Base-by-base conservation (phyloP, 1,284 basidiomycete species). In the Trichosporon faecale region DNA sequence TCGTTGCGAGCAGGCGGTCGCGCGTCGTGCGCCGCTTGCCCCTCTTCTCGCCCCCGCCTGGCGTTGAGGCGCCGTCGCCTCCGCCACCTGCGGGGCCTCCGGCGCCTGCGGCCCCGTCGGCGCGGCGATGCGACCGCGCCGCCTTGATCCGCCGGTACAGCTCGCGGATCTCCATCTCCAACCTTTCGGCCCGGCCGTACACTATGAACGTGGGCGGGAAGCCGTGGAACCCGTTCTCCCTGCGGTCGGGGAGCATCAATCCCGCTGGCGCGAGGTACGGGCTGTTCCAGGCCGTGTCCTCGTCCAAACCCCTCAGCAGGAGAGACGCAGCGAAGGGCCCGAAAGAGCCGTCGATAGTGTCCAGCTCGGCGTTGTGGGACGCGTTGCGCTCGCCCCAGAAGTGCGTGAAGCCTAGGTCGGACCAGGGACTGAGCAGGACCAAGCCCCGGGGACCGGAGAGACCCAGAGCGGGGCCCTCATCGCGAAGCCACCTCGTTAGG, bases 401-500 rank as follows among this genome's bases (percentile, higher is more conserved):
- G 65, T 79, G 78, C 9, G 77, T 78, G 72, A 83, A 81, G 3
- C 80, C 80, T 1, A 89, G 73, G 75, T 91, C 90, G 16, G 78
- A 77, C 88, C 88, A 89, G 0, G 89, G 88, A 0, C 88, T 89
- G 66, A 87, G 80, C 3, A 88, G 82, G 16, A 90, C 79, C n/a
- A 90, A 79, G 1, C 84, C 85, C 37, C 85, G 84, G 1, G 89
- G 88, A 14, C 76, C 72, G 1, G 37, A 68, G 8, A 81, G 65
- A 1, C 76, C 77, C 1, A 79, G 71, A 2, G 31, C 35, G 0
- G 27, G 6, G 4, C 79, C 79, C 27, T 78, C 73, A 65, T 82
- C 80, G 33, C 79, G 69, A 3, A 82, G 49, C 74, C 73, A 82
- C 11, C 80, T 67, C 16, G 74, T 69, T 29, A 80, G 66, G 2